These are phyloP conservation scores for Stephania cephalantha DNA, from an alignment of 164 flowering plant genomes.

Conservation along the genomic window DNA sequence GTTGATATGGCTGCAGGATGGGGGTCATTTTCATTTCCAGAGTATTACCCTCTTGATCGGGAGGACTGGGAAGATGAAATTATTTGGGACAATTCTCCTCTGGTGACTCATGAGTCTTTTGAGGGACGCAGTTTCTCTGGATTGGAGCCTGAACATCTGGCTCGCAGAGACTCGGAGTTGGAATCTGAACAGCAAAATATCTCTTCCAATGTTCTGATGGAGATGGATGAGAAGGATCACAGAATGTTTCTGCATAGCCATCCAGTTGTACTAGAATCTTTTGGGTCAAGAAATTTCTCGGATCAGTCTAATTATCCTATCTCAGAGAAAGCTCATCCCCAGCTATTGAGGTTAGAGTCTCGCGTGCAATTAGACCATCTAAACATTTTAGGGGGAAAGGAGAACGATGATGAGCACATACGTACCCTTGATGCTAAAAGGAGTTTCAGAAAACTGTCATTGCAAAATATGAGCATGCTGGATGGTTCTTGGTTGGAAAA, in stretches of 20 bases:
- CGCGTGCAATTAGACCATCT: conserved; percentile 27
- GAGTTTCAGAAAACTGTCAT: conserved; percentile 42
- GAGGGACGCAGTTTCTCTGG: conserved; percentile 41
- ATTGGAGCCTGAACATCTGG: conserved; percentile 36
- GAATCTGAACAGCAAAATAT: conserved; percentile 16
- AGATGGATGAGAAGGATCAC: conserved; percentile 32
- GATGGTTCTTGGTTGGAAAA: conserved; percentile 82
- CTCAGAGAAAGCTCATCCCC: conserved; percentile 58
- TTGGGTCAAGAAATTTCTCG: conserved; percentile 41
- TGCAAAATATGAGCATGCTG: conserved; percentile 54
- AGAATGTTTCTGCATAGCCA: conserved; percentile 20
- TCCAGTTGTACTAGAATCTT: conserved; percentile 47
- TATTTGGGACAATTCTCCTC: conserved; percentile 69
- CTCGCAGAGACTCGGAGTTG: conserved; percentile 26
- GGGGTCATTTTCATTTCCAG: conserved; percentile 29
- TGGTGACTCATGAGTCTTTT: conserved; percentile 24
- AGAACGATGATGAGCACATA: conserved; percentile 22
- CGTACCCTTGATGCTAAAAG: conserved; percentile 30
- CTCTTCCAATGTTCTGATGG: conserved; percentile 20
- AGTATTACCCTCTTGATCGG: conserved; percentile 72
- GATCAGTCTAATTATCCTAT: conserved; percentile 10
- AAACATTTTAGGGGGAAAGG: conserved; percentile 21
- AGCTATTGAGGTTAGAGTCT: conserved; percentile 72
- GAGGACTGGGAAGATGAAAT: conserved; percentile 84
- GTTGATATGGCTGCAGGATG: conserved; percentile 27